Base-by-base conservation (phyloP, 805 yeast genomes). In the Priceomyces castillae region DNA sequence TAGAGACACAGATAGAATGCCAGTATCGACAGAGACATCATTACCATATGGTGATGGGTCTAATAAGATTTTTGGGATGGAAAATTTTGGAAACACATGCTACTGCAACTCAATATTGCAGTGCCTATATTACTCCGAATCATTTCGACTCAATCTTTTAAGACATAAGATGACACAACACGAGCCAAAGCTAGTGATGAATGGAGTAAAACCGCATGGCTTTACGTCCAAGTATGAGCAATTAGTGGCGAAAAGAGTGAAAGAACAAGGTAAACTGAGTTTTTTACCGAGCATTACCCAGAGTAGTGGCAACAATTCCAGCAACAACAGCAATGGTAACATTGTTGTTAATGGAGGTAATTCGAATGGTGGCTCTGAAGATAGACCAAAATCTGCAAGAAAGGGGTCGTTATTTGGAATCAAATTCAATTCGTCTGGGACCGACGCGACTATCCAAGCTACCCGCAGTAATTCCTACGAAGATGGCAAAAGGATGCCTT, bases 51-150 rank as follows among this genome's bases (percentile, higher is more conserved):
- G 89, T 4, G 82, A 81, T 58, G 90, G 90, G 1, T 68, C 82
- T 5, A 70, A 77, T 47, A 86, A 84, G 59, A 75, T 86, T 17
- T 86, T 78, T 60, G 95, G 95, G 1, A 79, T 84, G 77, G 94
- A 86, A 58, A 86, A 86, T 58, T 86, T 85, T 55, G 96, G 95
- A 2, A 84, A 90, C 60, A 90, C 97, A 0, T 94, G 98, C 67
- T 92, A 92, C 67, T 87, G 96, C 64, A 94, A 94, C 55, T 88
- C 97, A 7, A 86, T 94, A 23, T 67, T 94, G 18, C 99, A 94
- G 61, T 88, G 95, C 51, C 74, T 92, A 7, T 92, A 79, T 69
- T 83, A 86, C 65, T 76, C 92, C 3, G 74, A 77, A 19, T 76
- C 75, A 22, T 89, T 94, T 56, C 76, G 97, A 30, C 43, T 46